phyloP scores from a whole-genome alignment of 257 asterid genomes.

The Striga asiatica region DNA sequence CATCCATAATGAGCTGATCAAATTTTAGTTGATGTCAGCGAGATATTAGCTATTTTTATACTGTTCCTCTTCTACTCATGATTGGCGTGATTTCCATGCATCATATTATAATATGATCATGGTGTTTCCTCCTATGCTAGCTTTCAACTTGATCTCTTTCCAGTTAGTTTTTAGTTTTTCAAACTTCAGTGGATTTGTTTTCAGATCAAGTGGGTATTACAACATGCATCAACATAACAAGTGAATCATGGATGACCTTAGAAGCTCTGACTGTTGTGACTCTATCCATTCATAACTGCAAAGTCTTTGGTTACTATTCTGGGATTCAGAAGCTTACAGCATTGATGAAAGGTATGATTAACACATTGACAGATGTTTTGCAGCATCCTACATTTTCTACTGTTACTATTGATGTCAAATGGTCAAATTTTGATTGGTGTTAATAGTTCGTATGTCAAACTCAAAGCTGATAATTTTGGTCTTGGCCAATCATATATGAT shows the following conservation, averaged over 20 bases:
- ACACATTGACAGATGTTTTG: not conserved
- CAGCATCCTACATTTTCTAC: slow-evolving; percentile 6
- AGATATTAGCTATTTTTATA: slow-evolving; percentile 6
- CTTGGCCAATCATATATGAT: not conserved
- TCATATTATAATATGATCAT: not conserved
- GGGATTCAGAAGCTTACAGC: slow-evolving; percentile 92
- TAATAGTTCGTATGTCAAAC: not conserved
- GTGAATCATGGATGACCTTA: slow-evolving; percentile 67
- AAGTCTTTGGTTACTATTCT: slow-evolving; percentile 66
- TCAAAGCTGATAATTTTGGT: slow-evolving; percentile 4
- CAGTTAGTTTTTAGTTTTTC: slow-evolving; percentile 5
- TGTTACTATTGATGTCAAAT: not conserved
- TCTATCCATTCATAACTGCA: slow-evolving; percentile 84
- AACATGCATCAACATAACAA: slow-evolving; percentile 29
- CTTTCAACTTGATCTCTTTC: slow-evolving; percentile 10
- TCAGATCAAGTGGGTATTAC: slow-evolving; percentile 46
- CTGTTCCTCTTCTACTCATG: not conserved
- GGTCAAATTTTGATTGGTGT: not conserved
- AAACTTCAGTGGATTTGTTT: slow-evolving; percentile 19
- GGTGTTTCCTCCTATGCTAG: not conserved
- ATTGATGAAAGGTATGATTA: slow-evolving; percentile 66
- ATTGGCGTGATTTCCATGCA: slow-evolving; percentile 4
- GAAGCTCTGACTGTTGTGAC: slow-evolving; percentile 69
- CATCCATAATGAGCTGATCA: slow-evolving; percentile 11
- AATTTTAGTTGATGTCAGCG: slow-evolving; percentile 15